A percentile compares a stretch with the other conserved stretches of the same genome.
These are phyloP conservation scores for Cicer arietinum DNA, from an alignment of 306 rosid species.

Conservation along the genomic window DNA sequence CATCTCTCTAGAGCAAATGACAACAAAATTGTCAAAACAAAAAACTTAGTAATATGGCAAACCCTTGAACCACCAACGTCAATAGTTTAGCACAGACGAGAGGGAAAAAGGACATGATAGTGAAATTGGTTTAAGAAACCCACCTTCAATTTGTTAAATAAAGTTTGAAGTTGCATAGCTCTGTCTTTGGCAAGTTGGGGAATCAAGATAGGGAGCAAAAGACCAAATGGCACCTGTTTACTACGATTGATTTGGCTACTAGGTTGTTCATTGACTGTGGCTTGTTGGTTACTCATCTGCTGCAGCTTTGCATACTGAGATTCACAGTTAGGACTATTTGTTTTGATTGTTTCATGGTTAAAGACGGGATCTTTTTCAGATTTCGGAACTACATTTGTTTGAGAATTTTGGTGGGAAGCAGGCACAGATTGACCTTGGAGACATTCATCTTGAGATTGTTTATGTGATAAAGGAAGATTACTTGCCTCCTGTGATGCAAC, in stretches of 20 bases:
- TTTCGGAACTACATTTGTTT: slow-evolving; percentile 51
- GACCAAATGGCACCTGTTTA: slow-evolving; percentile 84
- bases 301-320: slow-evolving; percentile 85
- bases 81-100: background rate
- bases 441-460: slow-evolving; percentile 62
- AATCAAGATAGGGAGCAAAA: slow-evolving; percentile 73
- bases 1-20: slow-evolving; percentile 66
- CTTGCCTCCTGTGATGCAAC: slow-evolving; percentile 53
- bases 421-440: slow-evolving; percentile 55
- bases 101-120: background rate
- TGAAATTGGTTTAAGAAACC: slow-evolving; percentile 40
- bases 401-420: slow-evolving; percentile 64
- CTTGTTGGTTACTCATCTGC: slow-evolving; percentile 95
- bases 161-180: slow-evolving; percentile 79
- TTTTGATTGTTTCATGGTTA: slow-evolving; percentile 57
- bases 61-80: slow-evolving; percentile 16
- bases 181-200: slow-evolving; percentile 88
- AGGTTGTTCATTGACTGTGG: slow-evolving; percentile 65
- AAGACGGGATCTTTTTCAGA: slow-evolving; percentile 58
- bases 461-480: slow-evolving; percentile 54
- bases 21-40: slow-evolving; percentile 38
- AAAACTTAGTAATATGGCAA: slow-evolving; percentile 42
- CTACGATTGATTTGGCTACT: slow-evolving; percentile 59
- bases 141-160: slow-evolving; percentile 80
- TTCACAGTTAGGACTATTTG: slow-evolving; percentile 58